These are phyloP conservation scores for Claviceps citrina DNA, from an alignment of 2,329 filamentous ascomycete genomes.

Conservation along the genomic window DNA sequence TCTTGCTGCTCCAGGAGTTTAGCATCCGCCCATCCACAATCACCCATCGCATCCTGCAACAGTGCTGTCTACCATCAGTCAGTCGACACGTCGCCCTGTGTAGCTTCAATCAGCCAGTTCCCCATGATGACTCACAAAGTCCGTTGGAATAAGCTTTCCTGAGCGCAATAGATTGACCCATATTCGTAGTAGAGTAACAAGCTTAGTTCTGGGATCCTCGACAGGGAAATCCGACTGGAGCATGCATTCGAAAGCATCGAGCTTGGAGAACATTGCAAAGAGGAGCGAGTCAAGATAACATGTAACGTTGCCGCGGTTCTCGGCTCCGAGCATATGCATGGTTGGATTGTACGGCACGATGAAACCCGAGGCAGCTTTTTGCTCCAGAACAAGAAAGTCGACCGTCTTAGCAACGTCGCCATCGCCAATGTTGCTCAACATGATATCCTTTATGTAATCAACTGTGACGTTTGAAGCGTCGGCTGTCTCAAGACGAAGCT, in stretches of 20 bases:
- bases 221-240: slow-evolving; percentile 58
- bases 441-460: slow-evolving; percentile 42
- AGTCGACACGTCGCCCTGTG: slow-evolving; percentile 3
- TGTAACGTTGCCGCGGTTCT: slow-evolving; percentile 75
- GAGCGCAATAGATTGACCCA: slow-evolving; percentile 88
- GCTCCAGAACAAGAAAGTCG: slow-evolving; percentile 60
- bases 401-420: slow-evolving; percentile 61
- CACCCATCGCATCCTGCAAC: slow-evolving; percentile 66
- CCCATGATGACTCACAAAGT: slow-evolving; percentile 45
- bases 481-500: slow-evolving; percentile 25
- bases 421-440: slow-evolving; percentile 46
- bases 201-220: slow-evolving; percentile 53
- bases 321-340: slow-evolving; percentile 63
- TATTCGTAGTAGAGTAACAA: slow-evolving; percentile 65
- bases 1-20: slow-evolving; percentile 72
- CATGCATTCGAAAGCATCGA: slow-evolving; percentile 87
- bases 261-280: slow-evolving; percentile 87
- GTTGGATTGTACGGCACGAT: slow-evolving; percentile 60
- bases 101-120: background rate
- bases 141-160: slow-evolving; percentile 69
- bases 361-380: slow-evolving; percentile 67
- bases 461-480: slow-evolving; percentile 32
- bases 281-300: slow-evolving; percentile 86
- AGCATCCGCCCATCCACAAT: slow-evolving; percentile 81
- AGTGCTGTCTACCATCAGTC: slow-evolving; percentile 48